These are phyloP conservation scores for Rubia peregrina DNA, from an alignment of 305 asterid species.

Conservation along the genomic window DNA sequence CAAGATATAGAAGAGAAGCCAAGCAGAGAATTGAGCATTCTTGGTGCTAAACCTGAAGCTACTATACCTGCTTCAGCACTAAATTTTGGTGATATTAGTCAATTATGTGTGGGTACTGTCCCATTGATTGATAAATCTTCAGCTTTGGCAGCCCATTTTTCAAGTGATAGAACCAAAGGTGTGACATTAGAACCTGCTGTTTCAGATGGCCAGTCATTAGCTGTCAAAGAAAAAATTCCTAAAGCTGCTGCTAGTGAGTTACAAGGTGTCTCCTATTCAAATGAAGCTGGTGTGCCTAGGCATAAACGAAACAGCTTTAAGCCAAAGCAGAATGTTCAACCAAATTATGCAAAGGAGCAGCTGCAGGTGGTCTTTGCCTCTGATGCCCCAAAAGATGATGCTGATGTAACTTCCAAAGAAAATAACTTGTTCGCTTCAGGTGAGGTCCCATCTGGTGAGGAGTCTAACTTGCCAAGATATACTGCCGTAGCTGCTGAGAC, in stretches of 20 bases:
- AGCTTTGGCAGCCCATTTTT: slow-evolving; percentile 24
- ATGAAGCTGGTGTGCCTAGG: slow-evolving; percentile 44
- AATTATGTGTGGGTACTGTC: slow-evolving; percentile 22
- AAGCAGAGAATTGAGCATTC: slow-evolving; percentile 30
- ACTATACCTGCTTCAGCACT: slow-evolving; percentile 25
- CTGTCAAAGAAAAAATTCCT: slow-evolving; percentile 29
- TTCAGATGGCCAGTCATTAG: slow-evolving; percentile 29
- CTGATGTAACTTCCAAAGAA: slow-evolving; percentile 27
- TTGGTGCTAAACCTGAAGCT: slow-evolving; percentile 32
- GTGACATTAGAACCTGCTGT: slow-evolving; percentile 25
- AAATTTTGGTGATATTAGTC: slow-evolving; percentile 23
- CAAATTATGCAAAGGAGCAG: slow-evolving; percentile 37
- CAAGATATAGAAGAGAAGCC: slow-evolving; percentile 34
- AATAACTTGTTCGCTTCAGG: slow-evolving; percentile 27
- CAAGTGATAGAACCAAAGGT: slow-evolving; percentile 26
- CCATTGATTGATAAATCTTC: slow-evolving; percentile 34
- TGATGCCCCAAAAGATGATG: slow-evolving; percentile 31
- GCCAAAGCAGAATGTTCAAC: slow-evolving; percentile 44
- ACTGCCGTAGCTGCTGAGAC: slow-evolving; percentile 34
- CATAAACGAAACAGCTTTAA: slow-evolving; percentile 45
- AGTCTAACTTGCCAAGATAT: slow-evolving; percentile 30
- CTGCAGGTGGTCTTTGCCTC: slow-evolving; percentile 20
- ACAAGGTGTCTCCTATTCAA: slow-evolving; percentile 28
- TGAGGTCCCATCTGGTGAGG: slow-evolving; percentile 30
- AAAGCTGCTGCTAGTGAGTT: slow-evolving; percentile 23